These are phyloP conservation scores for Lenwebbia sp. DNA, from an alignment of 345 rosid species.

Conservation along the genomic window DNA sequence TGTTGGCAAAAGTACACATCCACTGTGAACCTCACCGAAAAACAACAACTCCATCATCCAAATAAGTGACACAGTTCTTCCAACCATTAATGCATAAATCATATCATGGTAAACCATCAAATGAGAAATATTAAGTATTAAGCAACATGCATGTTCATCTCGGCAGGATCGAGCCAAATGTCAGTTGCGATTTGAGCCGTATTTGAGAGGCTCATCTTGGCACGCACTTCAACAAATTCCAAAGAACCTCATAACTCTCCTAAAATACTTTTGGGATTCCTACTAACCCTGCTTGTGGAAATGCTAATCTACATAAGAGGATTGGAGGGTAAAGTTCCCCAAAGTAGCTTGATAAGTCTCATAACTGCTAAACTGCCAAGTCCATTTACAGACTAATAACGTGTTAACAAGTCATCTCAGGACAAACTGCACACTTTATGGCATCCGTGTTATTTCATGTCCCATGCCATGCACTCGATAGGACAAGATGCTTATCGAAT, in stretches of 20 bases:
- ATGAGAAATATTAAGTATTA: not conserved
- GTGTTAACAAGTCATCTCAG: not conserved
- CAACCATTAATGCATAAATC: not conserved
- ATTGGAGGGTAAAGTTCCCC: not conserved
- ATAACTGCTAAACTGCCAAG: not conserved
- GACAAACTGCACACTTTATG: not conserved
- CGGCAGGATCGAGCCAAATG: not conserved
- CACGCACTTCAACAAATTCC: not conserved
- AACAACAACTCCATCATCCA: not conserved
- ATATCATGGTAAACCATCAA: not conserved
- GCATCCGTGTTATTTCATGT: not conserved
- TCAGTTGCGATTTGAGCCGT: not conserved
- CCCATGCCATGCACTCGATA: not conserved
- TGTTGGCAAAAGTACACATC: not conserved
- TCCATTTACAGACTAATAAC: not conserved
- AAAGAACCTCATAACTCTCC: not conserved
- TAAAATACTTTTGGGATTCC: not conserved
- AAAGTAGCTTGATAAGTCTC: not conserved
- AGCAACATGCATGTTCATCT: not conserved
- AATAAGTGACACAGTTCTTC: not conserved
- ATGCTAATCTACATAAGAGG: not conserved
- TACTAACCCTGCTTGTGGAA: not conserved
- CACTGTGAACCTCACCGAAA: not conserved
- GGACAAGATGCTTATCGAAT: not conserved
- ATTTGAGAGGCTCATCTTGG: not conserved